Evolutionary conservation across 495 filamentous ascomycete genomes (phyloP).

Genomic region (Xylaria cubensis): DNA sequence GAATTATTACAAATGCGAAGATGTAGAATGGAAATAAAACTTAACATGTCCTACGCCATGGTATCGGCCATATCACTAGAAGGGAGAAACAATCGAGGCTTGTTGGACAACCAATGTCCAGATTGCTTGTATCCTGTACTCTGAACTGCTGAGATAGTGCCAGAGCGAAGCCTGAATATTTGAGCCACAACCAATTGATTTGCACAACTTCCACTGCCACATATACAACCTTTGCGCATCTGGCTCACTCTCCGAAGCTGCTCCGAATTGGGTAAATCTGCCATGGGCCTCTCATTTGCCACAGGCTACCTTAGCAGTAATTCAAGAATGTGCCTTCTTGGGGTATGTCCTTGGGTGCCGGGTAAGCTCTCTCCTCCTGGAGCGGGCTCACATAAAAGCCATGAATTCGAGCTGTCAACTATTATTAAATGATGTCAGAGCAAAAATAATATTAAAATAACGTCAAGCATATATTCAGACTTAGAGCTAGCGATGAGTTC

Average conservation of each 20-base stretch:
- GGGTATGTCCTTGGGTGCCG: too few species aligned
- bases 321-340: too few species aligned
- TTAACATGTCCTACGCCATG: not conserved
- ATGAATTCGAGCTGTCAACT: not conserved
- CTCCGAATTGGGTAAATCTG: too few species aligned
- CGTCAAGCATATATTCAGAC: not conserved
- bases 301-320: too few species aligned
- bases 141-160: not conserved
- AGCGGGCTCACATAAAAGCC: not conserved
- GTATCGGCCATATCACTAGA: not conserved
- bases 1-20: too few species aligned
- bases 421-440: not conserved
- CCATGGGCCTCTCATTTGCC: too few species aligned
- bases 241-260: too few species aligned
- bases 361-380: too few species aligned
- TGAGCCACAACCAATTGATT: not conserved
- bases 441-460: not conserved
- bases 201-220: not conserved
- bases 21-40: not conserved
- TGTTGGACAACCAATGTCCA: not conserved
- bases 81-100: not conserved
- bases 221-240: not conserved
- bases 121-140: not conserved
- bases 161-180: not conserved
- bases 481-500: not conserved